Percentiles rank a stretch among this genome's conserved stretches.
phyloP scores from a whole-genome alignment of 805 yeast genomes.

The Hanseniaspora guilliermondii region DNA sequence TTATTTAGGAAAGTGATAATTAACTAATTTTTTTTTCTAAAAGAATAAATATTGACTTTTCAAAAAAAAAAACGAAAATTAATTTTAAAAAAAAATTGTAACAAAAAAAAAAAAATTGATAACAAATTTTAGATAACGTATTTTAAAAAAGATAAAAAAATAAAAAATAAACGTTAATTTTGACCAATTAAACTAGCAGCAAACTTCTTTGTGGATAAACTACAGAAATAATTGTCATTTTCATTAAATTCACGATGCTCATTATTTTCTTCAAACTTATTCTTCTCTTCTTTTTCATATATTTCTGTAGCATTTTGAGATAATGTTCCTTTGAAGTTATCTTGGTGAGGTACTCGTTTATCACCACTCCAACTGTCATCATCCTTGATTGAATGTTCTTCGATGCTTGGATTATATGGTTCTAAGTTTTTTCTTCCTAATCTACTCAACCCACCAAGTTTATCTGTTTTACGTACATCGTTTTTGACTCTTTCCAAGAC shows the following conservation, averaged over 20 bases:
- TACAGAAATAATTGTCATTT: constrained; percentile 13
- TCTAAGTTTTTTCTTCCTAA: constrained; percentile 57
- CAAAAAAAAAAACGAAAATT: neutral
- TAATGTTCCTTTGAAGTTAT: constrained; percentile 1
- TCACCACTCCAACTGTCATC: constrained; percentile 15
- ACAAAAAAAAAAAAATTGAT: constrained; percentile 17
- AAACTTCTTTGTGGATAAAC: constrained; percentile 56
- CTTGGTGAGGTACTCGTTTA: constrained; percentile 12
- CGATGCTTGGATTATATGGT: neutral
- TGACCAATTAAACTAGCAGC: constrained; percentile 76
- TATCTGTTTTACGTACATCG: constrained; percentile 64
- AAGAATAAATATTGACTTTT: neutral
- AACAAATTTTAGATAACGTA: neutral
- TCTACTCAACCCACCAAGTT: constrained; percentile 67
- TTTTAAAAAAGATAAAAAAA: too few relatives aligned
- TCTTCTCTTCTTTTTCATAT: neutral
- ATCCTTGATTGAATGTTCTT: neutral
- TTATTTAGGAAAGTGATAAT: too few relatives aligned
- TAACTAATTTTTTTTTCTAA: neutral
- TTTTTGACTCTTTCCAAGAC: constrained; percentile 58
- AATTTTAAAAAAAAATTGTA: constrained; percentile 15
- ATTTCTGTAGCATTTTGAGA: constrained; percentile 1
- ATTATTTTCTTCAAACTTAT: neutral
- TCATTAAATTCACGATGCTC: constrained; percentile 24
- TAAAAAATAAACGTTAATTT: constrained; percentile 42